A percentile compares a stretch with the other conserved stretches of the same genome.
phyloP scores from a whole-genome alignment of 2,329 filamentous ascomycete species.

The Venturia carpophila region DNA sequence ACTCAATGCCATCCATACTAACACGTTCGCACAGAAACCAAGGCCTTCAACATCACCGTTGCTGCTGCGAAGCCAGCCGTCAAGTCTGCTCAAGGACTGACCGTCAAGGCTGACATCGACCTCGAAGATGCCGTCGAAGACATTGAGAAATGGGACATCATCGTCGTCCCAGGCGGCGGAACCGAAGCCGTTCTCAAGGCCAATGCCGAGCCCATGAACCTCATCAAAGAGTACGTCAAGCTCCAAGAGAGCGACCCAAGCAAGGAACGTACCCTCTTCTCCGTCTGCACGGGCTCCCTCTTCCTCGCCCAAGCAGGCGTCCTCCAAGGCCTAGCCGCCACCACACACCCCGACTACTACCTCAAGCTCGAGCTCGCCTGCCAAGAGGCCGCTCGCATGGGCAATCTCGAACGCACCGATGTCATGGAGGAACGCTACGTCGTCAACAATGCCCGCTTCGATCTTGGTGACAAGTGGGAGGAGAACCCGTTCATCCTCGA shows the following conservation, averaged over 20 bases:
- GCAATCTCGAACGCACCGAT: constrained; percentile 69
- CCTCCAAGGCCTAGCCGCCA: constrained; percentile 70
- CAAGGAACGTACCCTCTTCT: constrained; percentile 73
- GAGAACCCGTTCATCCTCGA: constrained; percentile 77
- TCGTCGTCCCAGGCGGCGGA: constrained; percentile 69
- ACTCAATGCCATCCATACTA: constrained; percentile 21
- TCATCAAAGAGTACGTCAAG: constrained; percentile 71
- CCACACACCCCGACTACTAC: constrained; percentile 72
- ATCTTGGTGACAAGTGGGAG: constrained; percentile 67
- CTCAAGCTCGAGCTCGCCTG: constrained; percentile 76
- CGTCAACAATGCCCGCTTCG: constrained; percentile 85
- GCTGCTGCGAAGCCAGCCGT: constrained; percentile 40
- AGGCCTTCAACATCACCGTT: constrained; percentile 48
- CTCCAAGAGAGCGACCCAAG: constrained; percentile 70
- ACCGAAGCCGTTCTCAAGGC: constrained; percentile 55
- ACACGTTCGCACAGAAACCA: constrained; percentile 34
- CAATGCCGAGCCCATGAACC: constrained; percentile 51
- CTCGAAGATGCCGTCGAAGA: constrained; percentile 69
- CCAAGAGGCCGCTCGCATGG: constrained; percentile 61
- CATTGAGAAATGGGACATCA: constrained; percentile 68
- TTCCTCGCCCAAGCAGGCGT: constrained; percentile 70
- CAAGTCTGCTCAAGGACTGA: constrained; percentile 54
- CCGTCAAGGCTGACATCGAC: constrained; percentile 65
- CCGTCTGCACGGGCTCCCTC: constrained; percentile 71
- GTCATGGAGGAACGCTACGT: constrained; percentile 80